Percentiles rank a stretch among this genome's conserved stretches.
Evolutionary conservation across 371 early-diverging fungal species (phyloP).

Genomic region (Mucor piriformis): DNA sequence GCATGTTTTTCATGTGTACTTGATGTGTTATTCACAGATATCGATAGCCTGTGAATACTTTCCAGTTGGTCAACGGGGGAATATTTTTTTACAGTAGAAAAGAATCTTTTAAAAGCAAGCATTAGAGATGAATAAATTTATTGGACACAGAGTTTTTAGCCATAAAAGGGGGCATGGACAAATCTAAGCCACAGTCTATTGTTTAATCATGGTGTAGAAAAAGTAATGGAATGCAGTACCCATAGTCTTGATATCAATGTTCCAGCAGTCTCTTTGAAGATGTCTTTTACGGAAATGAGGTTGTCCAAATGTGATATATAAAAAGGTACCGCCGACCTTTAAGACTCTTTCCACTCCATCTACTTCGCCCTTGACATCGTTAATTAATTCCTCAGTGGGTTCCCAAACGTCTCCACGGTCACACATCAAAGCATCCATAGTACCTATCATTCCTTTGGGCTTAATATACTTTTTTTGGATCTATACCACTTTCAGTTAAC

Average conservation of each 20-base stretch:
- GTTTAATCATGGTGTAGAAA: conserved; percentile 62
- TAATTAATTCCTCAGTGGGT: conserved; percentile 71
- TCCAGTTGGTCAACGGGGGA: conserved; percentile 33
- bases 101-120: conserved; percentile 4
- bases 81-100: neutral
- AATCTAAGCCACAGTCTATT: conserved; percentile 17
- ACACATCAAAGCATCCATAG: conserved; percentile 85
- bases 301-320: conserved; percentile 91
- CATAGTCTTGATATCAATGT: conserved; percentile 63
- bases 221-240: conserved; percentile 81
- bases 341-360: conserved; percentile 77
- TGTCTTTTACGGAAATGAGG: conserved; percentile 86
- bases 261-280: conserved; percentile 72
- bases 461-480: neutral
- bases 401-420: conserved; percentile 89
- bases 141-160: no score
- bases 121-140: neutral
- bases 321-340: conserved; percentile 75
- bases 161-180: neutral
- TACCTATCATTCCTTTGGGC: conserved; percentile 26
- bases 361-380: conserved; percentile 70
- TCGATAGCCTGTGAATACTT: conserved; percentile 30
- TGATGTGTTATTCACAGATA: conserved; percentile 36
- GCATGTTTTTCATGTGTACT: conserved; percentile 36
- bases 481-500: no score